Evolutionary conservation across 495 filamentous ascomycete genomes (phyloP).

Genomic region (Hypoxylon lenormandii): DNA sequence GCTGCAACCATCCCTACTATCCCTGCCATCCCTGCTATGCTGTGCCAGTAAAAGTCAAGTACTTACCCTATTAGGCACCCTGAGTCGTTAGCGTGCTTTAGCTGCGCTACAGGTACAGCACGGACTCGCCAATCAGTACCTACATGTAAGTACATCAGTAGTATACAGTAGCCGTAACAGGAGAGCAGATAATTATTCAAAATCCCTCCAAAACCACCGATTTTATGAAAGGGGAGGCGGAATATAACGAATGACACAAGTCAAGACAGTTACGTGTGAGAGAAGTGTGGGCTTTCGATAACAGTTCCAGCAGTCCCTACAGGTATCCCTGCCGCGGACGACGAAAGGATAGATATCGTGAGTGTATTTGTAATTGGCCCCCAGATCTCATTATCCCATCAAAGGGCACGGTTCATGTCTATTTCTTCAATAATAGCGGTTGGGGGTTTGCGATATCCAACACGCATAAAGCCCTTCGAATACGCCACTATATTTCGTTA

Average conservation of each 20-base stretch:
- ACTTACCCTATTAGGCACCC: slow-evolving; percentile 37
- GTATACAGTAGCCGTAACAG: too few species aligned
- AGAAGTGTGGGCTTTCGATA: slow-evolving; percentile 40
- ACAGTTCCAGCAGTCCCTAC: not conserved
- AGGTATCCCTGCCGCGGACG: slow-evolving; percentile 2
- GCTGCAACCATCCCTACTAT: not conserved
- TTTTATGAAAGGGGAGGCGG: slow-evolving; percentile 44
- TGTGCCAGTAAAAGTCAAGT: slow-evolving; percentile 14
- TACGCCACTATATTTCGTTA: not conserved
- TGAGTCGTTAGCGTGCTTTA: slow-evolving; percentile 48
- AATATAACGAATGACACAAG: slow-evolving; percentile 42
- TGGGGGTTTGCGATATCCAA: slow-evolving; percentile 4
- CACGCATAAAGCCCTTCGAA: not conserved
- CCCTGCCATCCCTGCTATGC: not conserved
- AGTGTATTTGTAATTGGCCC: too few species aligned
- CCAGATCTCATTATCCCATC: too few species aligned
- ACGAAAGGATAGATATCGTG: too few species aligned
- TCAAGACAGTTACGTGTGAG: slow-evolving; percentile 39
- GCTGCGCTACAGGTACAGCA: slow-evolving; percentile 15
- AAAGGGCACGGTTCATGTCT: too few species aligned
- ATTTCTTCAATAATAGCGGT: too few species aligned
- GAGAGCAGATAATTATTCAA: too few species aligned
- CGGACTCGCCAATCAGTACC: too few species aligned
- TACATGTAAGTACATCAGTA: too few species aligned
- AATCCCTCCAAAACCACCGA: slow-evolving; percentile 32